These are phyloP conservation scores for Colletotrichum sp. DNA, from an alignment of 2,329 filamentous ascomycete species.

Conservation along the genomic window DNA sequence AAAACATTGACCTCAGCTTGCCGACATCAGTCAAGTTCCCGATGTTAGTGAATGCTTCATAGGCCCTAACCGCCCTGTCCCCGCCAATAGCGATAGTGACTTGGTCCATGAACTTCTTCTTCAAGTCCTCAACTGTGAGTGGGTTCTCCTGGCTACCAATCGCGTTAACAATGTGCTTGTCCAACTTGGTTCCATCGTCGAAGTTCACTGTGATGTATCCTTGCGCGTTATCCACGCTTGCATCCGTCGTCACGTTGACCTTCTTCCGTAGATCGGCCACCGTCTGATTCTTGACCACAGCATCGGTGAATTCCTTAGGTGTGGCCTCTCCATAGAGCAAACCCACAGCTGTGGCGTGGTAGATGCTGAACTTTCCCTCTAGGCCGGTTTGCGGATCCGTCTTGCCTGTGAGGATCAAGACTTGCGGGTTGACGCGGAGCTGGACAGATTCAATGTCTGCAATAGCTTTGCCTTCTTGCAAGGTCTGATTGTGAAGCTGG, in stretches of 20 bases:
- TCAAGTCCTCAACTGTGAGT: not conserved
- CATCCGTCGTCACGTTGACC: not conserved
- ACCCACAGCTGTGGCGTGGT: not conserved
- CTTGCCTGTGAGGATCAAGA: not conserved
- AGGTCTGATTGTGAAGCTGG: not conserved
- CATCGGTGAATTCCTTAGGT: not conserved
- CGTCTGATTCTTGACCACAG: not conserved
- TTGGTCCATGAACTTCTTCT: not conserved
- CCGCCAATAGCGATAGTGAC: not conserved
- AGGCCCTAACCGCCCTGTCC: not conserved
- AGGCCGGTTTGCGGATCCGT: not conserved
- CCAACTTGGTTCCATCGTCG: not conserved
- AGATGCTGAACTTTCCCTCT: not conserved
- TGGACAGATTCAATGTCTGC: not conserved
- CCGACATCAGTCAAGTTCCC: not conserved
- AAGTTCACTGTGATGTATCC: not conserved
- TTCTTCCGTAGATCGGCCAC: not conserved
- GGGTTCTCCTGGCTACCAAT: not conserved
- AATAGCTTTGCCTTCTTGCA: not conserved
- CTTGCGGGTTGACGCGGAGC: not conserved
- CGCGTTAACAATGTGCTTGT: not conserved
- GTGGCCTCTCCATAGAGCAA: not conserved
- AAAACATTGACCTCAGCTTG: not conserved
- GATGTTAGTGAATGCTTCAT: not conserved
- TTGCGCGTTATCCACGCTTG: not conserved